phyloP scores from a whole-genome alignment of 208 protist species.

The Balamuthia mandrillaris region DNA sequence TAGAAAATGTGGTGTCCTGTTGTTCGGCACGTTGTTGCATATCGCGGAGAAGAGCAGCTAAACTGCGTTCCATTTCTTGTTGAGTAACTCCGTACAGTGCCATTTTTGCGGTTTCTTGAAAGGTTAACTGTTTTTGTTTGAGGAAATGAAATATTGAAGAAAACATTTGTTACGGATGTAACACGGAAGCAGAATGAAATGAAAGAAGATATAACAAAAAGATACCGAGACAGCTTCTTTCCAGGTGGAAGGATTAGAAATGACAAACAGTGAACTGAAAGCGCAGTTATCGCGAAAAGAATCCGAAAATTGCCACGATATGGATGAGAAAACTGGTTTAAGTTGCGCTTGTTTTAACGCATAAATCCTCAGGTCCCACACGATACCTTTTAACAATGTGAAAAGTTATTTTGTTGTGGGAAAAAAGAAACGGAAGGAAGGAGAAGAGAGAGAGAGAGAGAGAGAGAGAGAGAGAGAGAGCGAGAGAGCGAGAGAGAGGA shows the following conservation, averaged over 20 bases:
- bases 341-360: neutral
- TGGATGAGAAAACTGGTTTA: neutral
- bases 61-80: slow-evolving; percentile 1
- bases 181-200: neutral
- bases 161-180: neutral
- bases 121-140: neutral
- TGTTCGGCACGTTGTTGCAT: neutral
- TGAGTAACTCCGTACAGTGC: slow-evolving; percentile 2
- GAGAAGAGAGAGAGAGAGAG: neutral
- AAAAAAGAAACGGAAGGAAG: neutral
- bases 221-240: neutral
- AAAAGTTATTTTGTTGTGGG: neutral
- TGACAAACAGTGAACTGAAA: neutral
- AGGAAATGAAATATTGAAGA: neutral
- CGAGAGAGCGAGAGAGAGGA: too few species aligned
- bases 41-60: slow-evolving; percentile 6
- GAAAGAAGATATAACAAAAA: neutral
- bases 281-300: slow-evolving; percentile 10
- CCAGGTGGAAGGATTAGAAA: neutral
- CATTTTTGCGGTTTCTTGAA: slow-evolving; percentile 5
- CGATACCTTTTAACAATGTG: neutral
- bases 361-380: neutral
- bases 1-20: neutral
- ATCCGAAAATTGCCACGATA: slow-evolving; percentile 3
- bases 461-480: neutral